Evolutionary conservation across 106 monocot genomes (phyloP), one percentile per base, ranked within the genome.

Genomic region (Vanilla planifolia): DNA sequence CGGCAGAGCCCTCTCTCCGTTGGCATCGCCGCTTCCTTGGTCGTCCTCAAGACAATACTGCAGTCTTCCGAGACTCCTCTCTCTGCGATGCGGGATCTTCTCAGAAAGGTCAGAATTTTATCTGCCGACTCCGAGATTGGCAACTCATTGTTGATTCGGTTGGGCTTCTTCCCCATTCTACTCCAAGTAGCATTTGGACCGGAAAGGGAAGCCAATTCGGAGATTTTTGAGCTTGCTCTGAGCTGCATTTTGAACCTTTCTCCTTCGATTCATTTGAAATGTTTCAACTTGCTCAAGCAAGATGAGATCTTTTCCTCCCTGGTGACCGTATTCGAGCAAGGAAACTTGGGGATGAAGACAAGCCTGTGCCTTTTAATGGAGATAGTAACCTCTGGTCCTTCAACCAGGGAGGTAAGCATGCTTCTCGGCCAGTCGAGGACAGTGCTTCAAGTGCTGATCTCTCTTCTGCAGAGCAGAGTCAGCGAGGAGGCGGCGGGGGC

Each of bases 121-220:
- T 71, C 77, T 0, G 48, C 67, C 13, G 95, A 95, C n/a, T 95
- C 95, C 9, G 89, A 89, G 26, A 72, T 68, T 6, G 86, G 80
- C 0, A 69, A 58, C 10, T 71, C 72, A 5, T 81, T 75, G 35
- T 61, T 90, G 71, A 58, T 83, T 42, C 78, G 84, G 50, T 32
- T 80, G 24, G 86, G 83, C 1, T 90, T 84, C 83, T 75, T 86
- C 37, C 61, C 66, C 0, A 24, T 89, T 24, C 71, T 95, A 23
- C 67, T 95, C 13, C 60, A 70, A 3, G 20, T 94, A 51, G 30
- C 89, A 5, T 83, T 89, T 60, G 55, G 53, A 20, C 1, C 37
- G 7, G 47, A 57, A 24, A 5, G 15, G 3, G 2, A 16, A 8
- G 17, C 0, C 19, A 65, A 72, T 7, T 34, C 25, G 7, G 75